Percentiles rank a stretch among this genome's conserved stretches.
Conservation (phyloP, 1,284 basidiomycete species). For the Lignosus rhinocerotis region DNA sequence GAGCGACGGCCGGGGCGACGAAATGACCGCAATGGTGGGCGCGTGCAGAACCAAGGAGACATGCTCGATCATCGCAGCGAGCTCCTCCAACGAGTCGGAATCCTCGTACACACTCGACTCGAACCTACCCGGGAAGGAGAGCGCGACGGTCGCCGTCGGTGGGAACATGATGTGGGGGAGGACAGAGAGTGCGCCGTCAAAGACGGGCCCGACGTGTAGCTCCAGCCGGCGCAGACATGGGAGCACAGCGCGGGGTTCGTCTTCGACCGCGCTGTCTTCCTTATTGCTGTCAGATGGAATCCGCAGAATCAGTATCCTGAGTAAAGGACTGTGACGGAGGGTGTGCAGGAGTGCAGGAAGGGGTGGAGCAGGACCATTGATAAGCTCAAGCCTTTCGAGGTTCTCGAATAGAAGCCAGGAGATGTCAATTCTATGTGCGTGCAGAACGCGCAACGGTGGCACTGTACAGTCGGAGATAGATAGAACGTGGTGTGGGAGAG, state of each 20-base stretch:
- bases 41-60: neutral
- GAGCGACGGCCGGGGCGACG: neutral
- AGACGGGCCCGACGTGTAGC: neutral
- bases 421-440: neutral
- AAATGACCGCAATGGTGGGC: neutral
- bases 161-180: conserved; percentile 13
- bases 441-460: conserved; percentile 9
- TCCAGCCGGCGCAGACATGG: conserved; percentile 4
- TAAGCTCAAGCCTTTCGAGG: conserved; percentile 13
- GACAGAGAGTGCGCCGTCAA: conserved; percentile 3
- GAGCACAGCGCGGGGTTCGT: neutral
- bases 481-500: neutral
- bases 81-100: conserved; percentile 3
- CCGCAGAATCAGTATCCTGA: conserved; percentile 3
- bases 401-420: conserved; percentile 11
- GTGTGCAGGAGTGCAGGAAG: conserved; percentile 11
- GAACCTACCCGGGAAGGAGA: conserved; percentile 3
- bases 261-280: neutral
- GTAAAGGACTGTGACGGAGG: conserved; percentile 5
- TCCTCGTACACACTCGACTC: conserved; percentile 1
- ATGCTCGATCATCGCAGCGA: conserved; percentile 1
- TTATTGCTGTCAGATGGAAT: neutral
- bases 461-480: conserved; percentile 2
- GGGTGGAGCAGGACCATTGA: neutral
- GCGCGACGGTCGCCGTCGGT: neutral